Base-by-base conservation (phyloP, 352 stramenopile genomes). In the Globisporangium heterothallicum region DNA sequence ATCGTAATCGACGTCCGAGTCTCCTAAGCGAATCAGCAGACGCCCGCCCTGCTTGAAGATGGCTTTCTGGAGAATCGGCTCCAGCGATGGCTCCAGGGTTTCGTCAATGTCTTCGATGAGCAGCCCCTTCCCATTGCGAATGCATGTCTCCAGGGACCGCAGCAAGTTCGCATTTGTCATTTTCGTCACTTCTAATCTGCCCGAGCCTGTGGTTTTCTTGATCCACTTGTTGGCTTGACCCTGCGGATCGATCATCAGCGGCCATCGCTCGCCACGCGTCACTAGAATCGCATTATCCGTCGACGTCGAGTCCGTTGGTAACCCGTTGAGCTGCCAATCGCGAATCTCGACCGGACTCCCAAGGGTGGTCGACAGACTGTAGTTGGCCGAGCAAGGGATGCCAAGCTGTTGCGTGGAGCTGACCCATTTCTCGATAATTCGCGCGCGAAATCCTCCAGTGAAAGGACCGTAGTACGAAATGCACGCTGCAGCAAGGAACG, bases 401-500 rank as follows among this genome's bases (percentile, higher is more conserved):
- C 59, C 53, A 4, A 86, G 59, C 5, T 64, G 53, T 27, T 94
- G 82, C 2, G 79, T 87, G 21, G 78, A 62, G 4, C 53, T 41
- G 1, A 93, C 56, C 88, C 88, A 97, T 24, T 75, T 55, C 14
- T 72, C 68, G 13, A 94, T 77, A 48, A 96, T 90, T 0, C 78
- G 56, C 35, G 81, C 66, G 0, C 91, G 77, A 56, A 96, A 97
- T 0, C 66, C 70, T 7, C 91, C 88, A 0, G 92, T 97, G 58
- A 98, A 98, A 0, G 91, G 86, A 0, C 93, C 93, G 42, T 97
- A 98, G 68, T 98, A 98, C 18, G 84, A 95, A 36, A 97, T 92
- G 35, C 84, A 96, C 0, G 91, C 93, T 14, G 89, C 92, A 6
- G 91, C 84, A 8, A 98, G 61, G 59, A 98, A 97, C 0, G 85